Evolutionary conservation across 441 rosid species (phyloP).

Genomic region (Pelargonium citronellum): DNA sequence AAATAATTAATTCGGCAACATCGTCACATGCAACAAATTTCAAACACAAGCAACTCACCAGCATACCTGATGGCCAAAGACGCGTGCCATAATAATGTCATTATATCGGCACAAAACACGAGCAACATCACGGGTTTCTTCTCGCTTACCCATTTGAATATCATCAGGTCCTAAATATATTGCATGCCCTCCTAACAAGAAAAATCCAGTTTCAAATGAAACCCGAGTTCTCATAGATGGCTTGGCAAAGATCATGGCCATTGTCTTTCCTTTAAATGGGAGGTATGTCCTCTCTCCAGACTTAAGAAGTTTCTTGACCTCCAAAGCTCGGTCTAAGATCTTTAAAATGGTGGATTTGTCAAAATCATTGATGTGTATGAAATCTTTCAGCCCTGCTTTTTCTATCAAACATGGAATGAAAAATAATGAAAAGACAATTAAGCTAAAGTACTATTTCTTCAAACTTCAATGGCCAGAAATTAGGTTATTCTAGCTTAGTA

Average conservation of each 20-base stretch:
- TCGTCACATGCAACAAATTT: not conserved
- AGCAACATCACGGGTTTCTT: slow-evolving; percentile 23
- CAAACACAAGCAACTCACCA: not conserved
- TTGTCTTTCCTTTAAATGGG: slow-evolving; percentile 26
- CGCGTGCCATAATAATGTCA: slow-evolving; percentile 24
- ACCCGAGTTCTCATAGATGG: slow-evolving; percentile 25
- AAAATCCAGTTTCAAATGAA: slow-evolving; percentile 27
- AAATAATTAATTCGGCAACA: not conserved
- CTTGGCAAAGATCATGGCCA: slow-evolving; percentile 27
- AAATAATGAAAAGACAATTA: not conserved
- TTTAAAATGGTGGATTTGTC: slow-evolving; percentile 22
- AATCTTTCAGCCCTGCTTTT: slow-evolving; percentile 17
- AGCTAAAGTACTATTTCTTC: not conserved
- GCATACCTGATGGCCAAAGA: slow-evolving; percentile 17
- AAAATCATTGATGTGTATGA: slow-evolving; percentile 25
- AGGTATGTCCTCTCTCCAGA: slow-evolving; percentile 27
- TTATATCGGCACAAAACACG: slow-evolving; percentile 23
- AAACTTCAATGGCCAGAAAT: not conserved
- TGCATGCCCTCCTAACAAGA: slow-evolving; percentile 24
- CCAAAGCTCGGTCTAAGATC: slow-evolving; percentile 21
- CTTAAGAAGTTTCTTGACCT: slow-evolving; percentile 22
- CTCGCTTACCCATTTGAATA: slow-evolving; percentile 28
- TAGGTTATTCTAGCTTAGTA: not conserved
- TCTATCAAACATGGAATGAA: not conserved
- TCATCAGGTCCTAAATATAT: slow-evolving; percentile 17